Conservation (phyloP, 768 basidiomycete genomes). For the Polyporus arcularius region DNA sequence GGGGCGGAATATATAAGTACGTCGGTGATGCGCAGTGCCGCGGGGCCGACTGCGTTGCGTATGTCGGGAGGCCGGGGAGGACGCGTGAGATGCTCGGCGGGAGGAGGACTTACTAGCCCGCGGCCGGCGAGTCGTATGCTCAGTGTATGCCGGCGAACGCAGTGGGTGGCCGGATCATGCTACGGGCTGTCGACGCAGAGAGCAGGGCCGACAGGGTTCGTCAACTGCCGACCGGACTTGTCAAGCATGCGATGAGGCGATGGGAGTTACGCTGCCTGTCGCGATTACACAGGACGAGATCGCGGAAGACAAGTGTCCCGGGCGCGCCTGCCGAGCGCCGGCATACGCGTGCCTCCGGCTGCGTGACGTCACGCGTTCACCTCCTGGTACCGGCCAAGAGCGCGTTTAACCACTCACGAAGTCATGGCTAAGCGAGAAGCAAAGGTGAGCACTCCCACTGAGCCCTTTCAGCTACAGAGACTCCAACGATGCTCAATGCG, state of each 20-base stretch:
- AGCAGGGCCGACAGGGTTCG: neutral
- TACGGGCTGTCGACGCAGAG: no score
- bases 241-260: neutral
- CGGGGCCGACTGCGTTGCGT: neutral
- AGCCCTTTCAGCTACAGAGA: no score
- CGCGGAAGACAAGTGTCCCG: neutral
- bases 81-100: neutral
- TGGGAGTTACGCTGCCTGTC: neutral
- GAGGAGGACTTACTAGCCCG: neutral
- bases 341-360: neutral
- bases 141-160: neutral
- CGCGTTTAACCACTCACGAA: no score
- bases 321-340: neutral
- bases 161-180: no score
- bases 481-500: no score
- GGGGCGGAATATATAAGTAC: neutral
- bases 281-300: neutral
- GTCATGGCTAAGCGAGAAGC: no score
- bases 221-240: neutral
- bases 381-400: no score
- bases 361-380: neutral
- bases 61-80: neutral
- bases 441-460: no score
- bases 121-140: neutral
- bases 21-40: neutral